Base-by-base conservation (phyloP, 139 green algal genomes). In the Chlorella sp. region DNA sequence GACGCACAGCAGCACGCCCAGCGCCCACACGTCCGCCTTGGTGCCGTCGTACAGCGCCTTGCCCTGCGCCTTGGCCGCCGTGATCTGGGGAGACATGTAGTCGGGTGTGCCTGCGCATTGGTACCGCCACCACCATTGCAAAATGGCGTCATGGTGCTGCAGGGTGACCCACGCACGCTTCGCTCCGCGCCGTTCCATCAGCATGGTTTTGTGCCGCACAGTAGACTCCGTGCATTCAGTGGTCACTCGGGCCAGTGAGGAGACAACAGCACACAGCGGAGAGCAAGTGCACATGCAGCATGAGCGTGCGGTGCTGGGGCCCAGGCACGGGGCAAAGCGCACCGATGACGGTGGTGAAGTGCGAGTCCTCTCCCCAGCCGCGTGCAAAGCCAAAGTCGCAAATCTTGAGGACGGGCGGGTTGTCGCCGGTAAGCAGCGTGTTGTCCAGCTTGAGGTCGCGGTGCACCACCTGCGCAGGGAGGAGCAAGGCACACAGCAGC, bases 381-480 rank as follows among this genome's bases (percentile, higher is more conserved):
- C 80, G 32, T 3, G 70, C 69, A 61, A 79, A 79, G 1, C 35
- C 51, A 80, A 94, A 96, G 55, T 64, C 55, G 55, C 55, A 92
- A 24, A 96, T 79, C 80, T 93, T 92, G 49, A 95, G 78, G 49
- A 85, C 75, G 0, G 88, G 89, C 27, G 88, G 91, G 35, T 88
- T 74, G 61, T 80, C 36, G 49, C 80, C 80, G 61, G 87, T 83
- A 55, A 97, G 86, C 68, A 97, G 85, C n/a, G 92, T 97, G 87
- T 97, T 97, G 83, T 97, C 91, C 62, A 97, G 87, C 62, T 92
- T 92, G 2, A 92, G 71, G 62, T 85, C 80, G 10, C 80, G 80
- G 69, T 85, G 80, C 30, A 77, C 80, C 30, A 85, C 79, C 31
- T 79, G 62, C 10, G 10, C 10, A 55, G 42, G 17, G 17, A 55